Base-by-base conservation (phyloP, 1,284 basidiomycete species). In the Marasmius oreades region DNA sequence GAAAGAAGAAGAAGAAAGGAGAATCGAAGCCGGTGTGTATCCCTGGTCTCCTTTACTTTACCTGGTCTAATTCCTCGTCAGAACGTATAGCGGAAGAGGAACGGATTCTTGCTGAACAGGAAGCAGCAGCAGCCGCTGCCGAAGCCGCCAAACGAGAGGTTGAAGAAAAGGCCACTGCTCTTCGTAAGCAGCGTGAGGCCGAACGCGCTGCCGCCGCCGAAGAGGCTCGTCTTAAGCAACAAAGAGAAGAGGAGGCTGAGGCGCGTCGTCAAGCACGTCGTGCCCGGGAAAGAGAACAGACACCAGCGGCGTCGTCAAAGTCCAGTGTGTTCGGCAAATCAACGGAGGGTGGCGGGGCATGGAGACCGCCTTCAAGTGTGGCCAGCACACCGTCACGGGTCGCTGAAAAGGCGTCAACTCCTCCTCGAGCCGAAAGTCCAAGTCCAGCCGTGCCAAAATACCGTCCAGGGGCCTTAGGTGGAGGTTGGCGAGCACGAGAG, bases 111-210 rank as follows among this genome's bases (percentile, higher is more conserved):
- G 75, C 69, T 22, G 85, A 84, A 61, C 83, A 80, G 61, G 85
- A 76, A 37, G 82, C 79, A 14, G 73, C 67, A 5, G 65, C 61
- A 31, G 82, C 79, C 46, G 79, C 78, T 1, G 46, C 69, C 20
- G 89, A 92, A 63, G 70, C 78, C 37, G 83, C 81, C 2, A 79
- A 79, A 22, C 71, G 78, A 47, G 90, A 87, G 65, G 73, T 69
- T n/a, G 93, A 94, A 67, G 90, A 91, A 53, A 93, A 94, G 65
- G 92, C 91, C 0, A 80, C 84, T 64, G 79, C 79, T 14, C 81
- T 83, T 37, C 68, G 70, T 24, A 31, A 31, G 10, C 28, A 31
- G 10, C 28, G 28, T 31, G 28, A 31, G 10, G 65, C 63, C 8
- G 70, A 70, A 59, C 62, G 68, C 53, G 71, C 67, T 50, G 66